Evolutionary conservation across 2,329 filamentous ascomycete species (phyloP).

Genomic region (Diplodia seriata): DNA sequence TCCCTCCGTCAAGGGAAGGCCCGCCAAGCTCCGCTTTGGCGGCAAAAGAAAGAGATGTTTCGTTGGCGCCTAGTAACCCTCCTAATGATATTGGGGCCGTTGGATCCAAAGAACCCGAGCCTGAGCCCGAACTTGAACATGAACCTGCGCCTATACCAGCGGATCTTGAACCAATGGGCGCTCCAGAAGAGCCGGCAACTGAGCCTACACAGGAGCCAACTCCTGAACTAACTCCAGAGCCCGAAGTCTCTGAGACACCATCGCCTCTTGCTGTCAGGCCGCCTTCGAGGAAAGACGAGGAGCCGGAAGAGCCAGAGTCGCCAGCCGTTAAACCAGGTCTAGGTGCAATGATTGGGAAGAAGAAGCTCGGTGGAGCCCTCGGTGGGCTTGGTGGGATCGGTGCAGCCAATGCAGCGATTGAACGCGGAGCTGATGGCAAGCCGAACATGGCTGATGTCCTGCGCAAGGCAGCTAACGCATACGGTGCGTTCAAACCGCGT

Average conservation of each 20-base stretch:
- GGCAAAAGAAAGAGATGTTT: conserved; percentile 5
- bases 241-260: conserved; percentile 24
- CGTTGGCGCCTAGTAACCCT: conserved; percentile 28
- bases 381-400: too few species aligned
- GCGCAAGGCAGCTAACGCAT: conserved; percentile 79
- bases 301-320: conserved; percentile 54
- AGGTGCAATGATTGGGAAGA: conserved; percentile 88
- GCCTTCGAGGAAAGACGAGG: conserved; percentile 54
- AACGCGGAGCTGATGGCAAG: conserved; percentile 63
- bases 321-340: conserved; percentile 78
- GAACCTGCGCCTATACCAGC: conserved; percentile 8
- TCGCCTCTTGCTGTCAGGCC: conserved; percentile 32
- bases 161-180: conserved; percentile 27
- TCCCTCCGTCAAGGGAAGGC: conserved; percentile 22
- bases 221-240: conserved; percentile 32
- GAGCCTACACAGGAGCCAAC: conserved; percentile 20
- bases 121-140: background rate
- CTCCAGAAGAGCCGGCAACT: conserved; percentile 19
- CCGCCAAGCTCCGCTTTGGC: conserved; percentile 3
- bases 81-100: background rate
- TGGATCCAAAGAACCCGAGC: background rate
- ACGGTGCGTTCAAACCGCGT: conserved; percentile 81
- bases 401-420: background rate
- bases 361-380: conserved; percentile 51
- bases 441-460: conserved; percentile 77